Evolutionary conservation across 805 yeast species (phyloP).

Genomic region (Cyberlindnera mrakii): DNA sequence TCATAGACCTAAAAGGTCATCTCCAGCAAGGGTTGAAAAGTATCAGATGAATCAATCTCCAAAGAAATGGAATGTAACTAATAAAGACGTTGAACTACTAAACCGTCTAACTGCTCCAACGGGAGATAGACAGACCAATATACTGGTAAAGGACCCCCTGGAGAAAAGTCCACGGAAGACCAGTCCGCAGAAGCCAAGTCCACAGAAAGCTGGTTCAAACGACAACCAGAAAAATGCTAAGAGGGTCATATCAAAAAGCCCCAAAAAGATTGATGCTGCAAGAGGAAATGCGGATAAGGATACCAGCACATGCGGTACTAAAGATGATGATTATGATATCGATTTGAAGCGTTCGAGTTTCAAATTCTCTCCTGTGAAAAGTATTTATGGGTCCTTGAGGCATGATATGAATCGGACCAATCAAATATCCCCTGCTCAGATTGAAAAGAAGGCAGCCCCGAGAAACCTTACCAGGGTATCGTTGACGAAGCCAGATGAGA

Average conservation of each 20-base stretch:
- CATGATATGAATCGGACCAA: conserved; percentile 17
- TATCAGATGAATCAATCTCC: not conserved
- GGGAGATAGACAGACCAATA: conserved; percentile 13
- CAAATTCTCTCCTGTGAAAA: conserved; percentile 24
- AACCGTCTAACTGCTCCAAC: conserved; percentile 13
- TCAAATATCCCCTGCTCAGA: conserved; percentile 5
- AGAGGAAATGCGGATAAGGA: not conserved
- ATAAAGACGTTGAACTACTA: conserved; percentile 3
- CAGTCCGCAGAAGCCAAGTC: not conserved
- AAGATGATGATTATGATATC: conserved; percentile 3
- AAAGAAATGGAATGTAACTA: not conserved
- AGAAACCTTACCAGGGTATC: conserved; percentile 20
- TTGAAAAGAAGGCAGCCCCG: conserved; percentile 5
- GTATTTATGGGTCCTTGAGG: conserved; percentile 22
- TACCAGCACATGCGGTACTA: not conserved
- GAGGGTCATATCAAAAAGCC: not conserved
- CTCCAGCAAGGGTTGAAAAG: not conserved
- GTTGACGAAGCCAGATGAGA: conserved; percentile 16
- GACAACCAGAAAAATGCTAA: not conserved
- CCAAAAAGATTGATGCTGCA: not conserved
- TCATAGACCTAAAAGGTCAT: not conserved
- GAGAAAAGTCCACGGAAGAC: not conserved
- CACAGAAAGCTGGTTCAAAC: not conserved
- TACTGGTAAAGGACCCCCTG: too few species aligned
- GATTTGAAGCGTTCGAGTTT: conserved; percentile 12